Base-by-base conservation (phyloP, 2,329 filamentous ascomycete genomes). In the Ophiostoma sp. region DNA sequence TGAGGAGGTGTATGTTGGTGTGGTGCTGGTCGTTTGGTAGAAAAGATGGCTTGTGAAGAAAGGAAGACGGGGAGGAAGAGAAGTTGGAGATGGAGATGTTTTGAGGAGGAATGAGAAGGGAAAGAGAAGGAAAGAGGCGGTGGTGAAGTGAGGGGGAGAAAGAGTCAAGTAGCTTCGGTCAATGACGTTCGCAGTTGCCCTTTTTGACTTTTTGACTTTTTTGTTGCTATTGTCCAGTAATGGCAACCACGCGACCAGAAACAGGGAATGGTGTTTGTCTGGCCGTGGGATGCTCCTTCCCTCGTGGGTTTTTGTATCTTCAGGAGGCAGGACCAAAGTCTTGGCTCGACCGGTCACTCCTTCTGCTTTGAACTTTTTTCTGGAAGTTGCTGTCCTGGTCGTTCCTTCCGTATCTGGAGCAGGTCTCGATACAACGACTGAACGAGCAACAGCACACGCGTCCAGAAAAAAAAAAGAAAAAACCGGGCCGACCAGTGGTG, bases 371-470 rank as follows among this genome's bases (percentile, higher is more conserved):
- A 22, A 9, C 11, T 28, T 70, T 28, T 55, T 55, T 28, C 19
- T 22, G n/a, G 11, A 3, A 15, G 5, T 15, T 64, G 22, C 25
- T 69, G 33, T 22, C 28, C 33, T 55, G 31, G 19, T 61, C 39
- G 63, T 72, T 72, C 63, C 71, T 72, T 72, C 71, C 71, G 22
- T 48, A 69, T 61, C 39, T 33, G 59, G 69, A 59, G 45, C 25
- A 12, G 55, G 22, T n/a, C 25, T n/a, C 22, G 33, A 12, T 48
- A 22, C 63, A n/a, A 19, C 25, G 22, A 31, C 63, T n/a, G n/a
- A 59, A 33, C 52, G 42, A 63, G 36, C 36, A 61, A 64, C 12
- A 9, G 39, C n/a, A 17, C 50, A 55, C 50, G 22, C 42, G 57
- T 8, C 31, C 36, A 39, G 22, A 52, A 52, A 22, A 22, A 25